Evolutionary conservation across 805 yeast genomes (phyloP).

Genomic region (Saturnispora diversa): DNA sequence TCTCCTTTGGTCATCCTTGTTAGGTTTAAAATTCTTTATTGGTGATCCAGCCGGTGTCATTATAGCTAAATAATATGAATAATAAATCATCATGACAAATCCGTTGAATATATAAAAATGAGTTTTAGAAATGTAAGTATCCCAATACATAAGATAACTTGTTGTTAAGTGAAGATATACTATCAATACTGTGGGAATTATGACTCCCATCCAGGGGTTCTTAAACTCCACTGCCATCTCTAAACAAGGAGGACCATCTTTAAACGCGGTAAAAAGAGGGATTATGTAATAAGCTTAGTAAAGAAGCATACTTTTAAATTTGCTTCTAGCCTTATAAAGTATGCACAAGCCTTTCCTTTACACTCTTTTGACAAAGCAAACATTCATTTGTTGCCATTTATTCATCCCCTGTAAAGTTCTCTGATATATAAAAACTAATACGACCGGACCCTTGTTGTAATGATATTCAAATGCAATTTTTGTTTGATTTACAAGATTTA

Average conservation of each 20-base stretch:
- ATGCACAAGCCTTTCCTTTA: too few species aligned
- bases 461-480: too few species aligned
- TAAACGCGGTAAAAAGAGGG: neutral
- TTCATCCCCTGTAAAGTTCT: too few species aligned
- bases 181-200: constrained; percentile 58
- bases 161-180: constrained; percentile 53
- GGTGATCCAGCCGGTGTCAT: constrained; percentile 61
- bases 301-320: too few species aligned
- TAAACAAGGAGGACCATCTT: neutral
- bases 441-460: too few species aligned
- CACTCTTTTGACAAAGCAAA: too few species aligned
- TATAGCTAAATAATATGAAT: constrained; percentile 68
- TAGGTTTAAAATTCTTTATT: constrained; percentile 38
- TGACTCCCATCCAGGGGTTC: constrained; percentile 43
- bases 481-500: too few species aligned
- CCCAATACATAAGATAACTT: constrained; percentile 46
- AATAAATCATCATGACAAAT: constrained; percentile 47
- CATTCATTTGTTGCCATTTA: too few species aligned
- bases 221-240: constrained; percentile 29
- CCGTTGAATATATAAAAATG: constrained; percentile 35
- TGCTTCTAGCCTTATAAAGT: too few species aligned
- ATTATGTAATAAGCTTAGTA: too few species aligned
- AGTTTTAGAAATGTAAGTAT: constrained; percentile 30
- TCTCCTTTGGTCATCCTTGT: neutral
- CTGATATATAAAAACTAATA: too few species aligned